These are phyloP conservation scores for Paraurostyla sp. DNA, from an alignment of 73 alveolate species.

Conservation along the genomic window DNA sequence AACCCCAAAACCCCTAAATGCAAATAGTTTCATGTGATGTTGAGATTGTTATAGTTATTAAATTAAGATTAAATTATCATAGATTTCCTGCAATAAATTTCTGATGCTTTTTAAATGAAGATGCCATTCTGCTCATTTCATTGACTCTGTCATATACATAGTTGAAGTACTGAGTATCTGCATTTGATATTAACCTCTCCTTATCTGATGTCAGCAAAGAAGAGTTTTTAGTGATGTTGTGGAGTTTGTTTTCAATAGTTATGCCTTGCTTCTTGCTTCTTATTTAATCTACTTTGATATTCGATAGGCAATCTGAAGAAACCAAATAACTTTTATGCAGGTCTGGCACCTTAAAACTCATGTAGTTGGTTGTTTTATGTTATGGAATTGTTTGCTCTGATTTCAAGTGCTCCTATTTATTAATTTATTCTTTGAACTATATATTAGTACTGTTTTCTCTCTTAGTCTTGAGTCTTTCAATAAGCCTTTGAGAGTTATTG, in stretches of 20 bases:
- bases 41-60: too few relatives aligned
- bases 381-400: neutral
- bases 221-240: neutral
- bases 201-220: neutral
- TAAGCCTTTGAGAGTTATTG: too few relatives aligned
- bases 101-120: neutral
- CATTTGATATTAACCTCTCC: neutral
- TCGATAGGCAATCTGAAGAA: neutral
- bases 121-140: constrained; percentile 39
- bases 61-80: too few relatives aligned
- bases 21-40: too few relatives aligned
- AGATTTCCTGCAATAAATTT: too few relatives aligned
- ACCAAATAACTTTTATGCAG: neutral
- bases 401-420: neutral
- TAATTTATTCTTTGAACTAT: neutral
- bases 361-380: neutral
- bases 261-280: neutral
- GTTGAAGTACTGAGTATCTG: neutral
- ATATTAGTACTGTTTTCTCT: too few relatives aligned
- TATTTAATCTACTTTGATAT: neutral
- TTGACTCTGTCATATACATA: constrained; percentile 7
- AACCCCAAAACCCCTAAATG: too few relatives aligned
- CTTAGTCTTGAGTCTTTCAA: too few relatives aligned
- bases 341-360: constrained; percentile 45
- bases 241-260: constrained; percentile 2